Base-by-base conservation (phyloP, 495 filamentous ascomycete genomes). In the Penicillium chermesinum region DNA sequence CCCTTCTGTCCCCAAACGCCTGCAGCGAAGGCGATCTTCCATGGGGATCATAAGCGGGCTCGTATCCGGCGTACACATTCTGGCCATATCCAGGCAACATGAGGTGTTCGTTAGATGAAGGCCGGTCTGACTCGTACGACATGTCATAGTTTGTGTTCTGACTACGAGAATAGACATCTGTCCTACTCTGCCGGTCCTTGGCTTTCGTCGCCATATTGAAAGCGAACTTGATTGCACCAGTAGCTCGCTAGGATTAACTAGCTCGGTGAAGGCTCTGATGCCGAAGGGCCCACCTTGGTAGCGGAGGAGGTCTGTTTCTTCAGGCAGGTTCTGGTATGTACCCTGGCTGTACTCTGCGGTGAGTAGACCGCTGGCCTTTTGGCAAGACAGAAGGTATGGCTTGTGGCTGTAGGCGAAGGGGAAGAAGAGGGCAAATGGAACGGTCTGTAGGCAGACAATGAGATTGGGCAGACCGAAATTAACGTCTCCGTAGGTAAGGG, bases 361-460 rank as follows among this genome's bases (percentile, higher is more conserved):
- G 25, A 5, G 1, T 25, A 25, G 12, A 7, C 10, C 6, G 1
- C 0, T 14, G 2, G 13, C 10, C 13, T 5, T 2, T 41, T 12
- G 13, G 12, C 15, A 6, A 43, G n/a, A n/a, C n/a, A n/a, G 13
- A 8, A 27, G 38, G 42, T 69, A 69, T 54, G 60, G 17, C 30
- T 49, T 12, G 46, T 43, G 16, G 16, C 46, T 46, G 42, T 67
- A 71, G 2, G 67, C 62, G 30, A 53, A 66, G 41, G 53, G 54
- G 49, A 70, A 60, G 32, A 68, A 61, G 10, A 65, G 16, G 9
- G 62, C 54, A 21, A 69, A 63, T 5, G 62, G 52, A 0, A 69
- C 57, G 62, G 67, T 64, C 30, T 68, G 63, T 33, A 65, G 34
- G 35, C 62, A 69, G 21, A 65, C 59, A 10, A 69, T 45, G 34